Evolutionary conservation across 2,329 filamentous ascomycete species (phyloP).

Genomic region (Sordariomycetes sp.): DNA sequence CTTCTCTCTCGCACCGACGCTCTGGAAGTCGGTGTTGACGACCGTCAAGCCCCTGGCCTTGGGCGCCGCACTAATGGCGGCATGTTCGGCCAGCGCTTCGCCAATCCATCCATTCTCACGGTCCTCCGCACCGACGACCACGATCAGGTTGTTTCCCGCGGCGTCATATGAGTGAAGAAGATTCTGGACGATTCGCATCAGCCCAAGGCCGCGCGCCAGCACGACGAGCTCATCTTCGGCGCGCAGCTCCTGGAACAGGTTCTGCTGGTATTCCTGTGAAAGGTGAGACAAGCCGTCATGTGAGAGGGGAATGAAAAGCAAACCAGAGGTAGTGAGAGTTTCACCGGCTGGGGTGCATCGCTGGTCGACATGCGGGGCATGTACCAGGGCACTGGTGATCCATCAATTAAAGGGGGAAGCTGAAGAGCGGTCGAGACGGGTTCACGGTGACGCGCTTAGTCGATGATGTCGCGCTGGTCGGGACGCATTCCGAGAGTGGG

Average conservation of each 20-base stretch:
- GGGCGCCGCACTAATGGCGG: constrained; percentile 75
- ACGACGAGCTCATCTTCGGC: constrained; percentile 90
- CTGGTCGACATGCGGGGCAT: constrained; percentile 37
- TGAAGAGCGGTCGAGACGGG: no score
- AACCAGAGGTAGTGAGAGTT: constrained; percentile 62
- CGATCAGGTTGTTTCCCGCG: constrained; percentile 83
- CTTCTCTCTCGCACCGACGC: constrained; percentile 77
- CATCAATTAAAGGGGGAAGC: no score
- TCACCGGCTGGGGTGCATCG: constrained; percentile 59
- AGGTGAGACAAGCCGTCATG: no score
- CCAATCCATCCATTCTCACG: constrained; percentile 96
- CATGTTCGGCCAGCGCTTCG: constrained; percentile 90
- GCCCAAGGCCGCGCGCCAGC: constrained; percentile 81
- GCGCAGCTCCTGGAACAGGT: constrained; percentile 83
- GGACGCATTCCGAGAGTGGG: no score
- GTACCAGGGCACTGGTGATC: background rate
- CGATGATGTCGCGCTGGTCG: no score
- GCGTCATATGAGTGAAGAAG: constrained; percentile 95
- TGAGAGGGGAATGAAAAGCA: no score
- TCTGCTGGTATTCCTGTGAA: constrained; percentile 80
- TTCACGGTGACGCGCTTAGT: no score
- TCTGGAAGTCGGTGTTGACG: constrained; percentile 92
- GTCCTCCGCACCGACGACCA: constrained; percentile 83
- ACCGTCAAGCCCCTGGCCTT: constrained; percentile 79
- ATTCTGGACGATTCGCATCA: constrained; percentile 90